Evolutionary conservation across 495 filamentous ascomycete genomes (phyloP).

Genomic region (Neurospora discreta): DNA sequence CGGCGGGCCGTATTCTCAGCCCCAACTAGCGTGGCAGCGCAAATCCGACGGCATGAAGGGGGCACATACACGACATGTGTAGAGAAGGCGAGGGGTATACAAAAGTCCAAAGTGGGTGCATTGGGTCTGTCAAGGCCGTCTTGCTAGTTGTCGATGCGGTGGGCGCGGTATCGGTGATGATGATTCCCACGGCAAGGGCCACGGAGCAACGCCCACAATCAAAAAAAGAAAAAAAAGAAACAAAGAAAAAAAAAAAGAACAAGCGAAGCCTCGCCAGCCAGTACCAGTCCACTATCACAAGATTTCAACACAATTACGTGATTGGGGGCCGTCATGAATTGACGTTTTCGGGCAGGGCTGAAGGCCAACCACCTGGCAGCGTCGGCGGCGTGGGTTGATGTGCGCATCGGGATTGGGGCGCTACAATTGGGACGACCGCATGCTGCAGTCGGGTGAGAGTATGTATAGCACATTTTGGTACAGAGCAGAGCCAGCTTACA

Average conservation of each 20-base stretch:
- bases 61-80: neutral
- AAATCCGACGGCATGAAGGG: neutral
- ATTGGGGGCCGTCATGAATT: neutral
- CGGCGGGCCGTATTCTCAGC: neutral
- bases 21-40: neutral
- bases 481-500: neutral
- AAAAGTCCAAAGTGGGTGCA: neutral
- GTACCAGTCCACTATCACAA: neutral
- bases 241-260: neutral
- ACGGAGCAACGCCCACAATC: neutral
- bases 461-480: neutral
- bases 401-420: neutral
- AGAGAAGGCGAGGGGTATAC: neutral
- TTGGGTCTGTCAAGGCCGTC: neutral
- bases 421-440: neutral
- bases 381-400: neutral
- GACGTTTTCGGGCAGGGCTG: neutral
- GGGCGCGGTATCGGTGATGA: neutral
- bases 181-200: neutral
- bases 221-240: neutral
- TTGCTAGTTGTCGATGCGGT: neutral
- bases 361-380: neutral
- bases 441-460: neutral
- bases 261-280: neutral
- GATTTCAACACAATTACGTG: neutral